Conservation (phyloP, 2,329 filamentous ascomycete genomes). For the Xylaria sp. region DNA sequence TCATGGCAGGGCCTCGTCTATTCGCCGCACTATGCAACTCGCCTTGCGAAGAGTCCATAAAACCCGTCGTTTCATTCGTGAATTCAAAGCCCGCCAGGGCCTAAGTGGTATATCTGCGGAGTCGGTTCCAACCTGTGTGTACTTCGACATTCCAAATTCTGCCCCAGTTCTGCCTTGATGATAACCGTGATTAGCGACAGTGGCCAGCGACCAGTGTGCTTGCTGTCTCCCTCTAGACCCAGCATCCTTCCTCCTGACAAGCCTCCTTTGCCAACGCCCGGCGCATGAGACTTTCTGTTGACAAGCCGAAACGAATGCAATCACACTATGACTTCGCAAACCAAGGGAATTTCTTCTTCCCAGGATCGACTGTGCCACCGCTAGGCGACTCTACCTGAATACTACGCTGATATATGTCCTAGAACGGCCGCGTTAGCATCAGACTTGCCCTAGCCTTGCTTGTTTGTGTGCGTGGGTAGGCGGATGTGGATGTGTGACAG, state of each 20-base stretch:
- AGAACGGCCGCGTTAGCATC: constrained; percentile 22
- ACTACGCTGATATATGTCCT: constrained; percentile 69
- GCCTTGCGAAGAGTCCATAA: too few species aligned
- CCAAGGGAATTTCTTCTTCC: constrained; percentile 70
- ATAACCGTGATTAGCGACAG: constrained; percentile 3
- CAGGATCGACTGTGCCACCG: constrained; percentile 48
- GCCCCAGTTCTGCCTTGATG: constrained; percentile 1
- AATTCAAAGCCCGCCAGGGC: neutral
- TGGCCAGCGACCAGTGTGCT: neutral
- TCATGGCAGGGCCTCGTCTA: constrained; percentile 1
- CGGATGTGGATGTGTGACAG: neutral
- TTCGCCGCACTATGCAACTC: neutral
- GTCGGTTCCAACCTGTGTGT: neutral
- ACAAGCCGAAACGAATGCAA: constrained; percentile 6
- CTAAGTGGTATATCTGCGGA: neutral
- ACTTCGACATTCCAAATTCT: constrained; percentile 5
- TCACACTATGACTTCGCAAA: constrained; percentile 50
- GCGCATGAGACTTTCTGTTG: constrained; percentile 7
- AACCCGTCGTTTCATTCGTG: neutral
- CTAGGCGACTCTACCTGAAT: constrained; percentile 58
- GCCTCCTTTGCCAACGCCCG: constrained; percentile 2
- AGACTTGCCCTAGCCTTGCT: neutral
- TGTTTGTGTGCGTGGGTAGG: too few species aligned
- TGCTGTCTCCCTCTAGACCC: constrained; percentile 12
- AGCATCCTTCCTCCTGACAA: constrained; percentile 9